phyloP scores from a whole-genome alignment of 192 early-diverging fungal species.

The Umbelopsis vinacea region DNA sequence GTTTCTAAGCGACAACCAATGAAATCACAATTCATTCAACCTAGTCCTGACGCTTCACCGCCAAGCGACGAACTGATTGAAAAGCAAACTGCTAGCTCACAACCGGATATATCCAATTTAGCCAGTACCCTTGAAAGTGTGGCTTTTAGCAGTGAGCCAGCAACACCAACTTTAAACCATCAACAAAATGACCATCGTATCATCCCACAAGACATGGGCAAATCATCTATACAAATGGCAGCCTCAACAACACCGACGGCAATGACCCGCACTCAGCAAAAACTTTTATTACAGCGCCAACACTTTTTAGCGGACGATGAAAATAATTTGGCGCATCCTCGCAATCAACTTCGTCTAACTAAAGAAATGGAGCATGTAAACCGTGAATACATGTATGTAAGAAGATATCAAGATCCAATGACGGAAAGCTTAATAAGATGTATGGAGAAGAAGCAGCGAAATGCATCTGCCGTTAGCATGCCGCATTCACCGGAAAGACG shows the following conservation, averaged over 20 bases:
- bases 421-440: constrained; percentile 42
- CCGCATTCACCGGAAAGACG: not conserved
- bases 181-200: not conserved
- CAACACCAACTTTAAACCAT: not conserved
- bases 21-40: constrained; percentile 9
- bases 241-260: constrained; percentile 15
- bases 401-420: constrained; percentile 47
- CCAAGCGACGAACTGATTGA: not conserved
- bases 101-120: not conserved
- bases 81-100: not conserved
- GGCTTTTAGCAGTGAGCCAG: not conserved
- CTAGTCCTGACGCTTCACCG: not conserved
- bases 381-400: constrained; percentile 41
- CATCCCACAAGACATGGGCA: not conserved
- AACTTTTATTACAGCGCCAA: constrained; percentile 46
- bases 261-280: constrained; percentile 52
- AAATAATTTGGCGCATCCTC: constrained; percentile 44
- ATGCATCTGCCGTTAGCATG: not conserved
- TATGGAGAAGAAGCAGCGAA: constrained; percentile 11
- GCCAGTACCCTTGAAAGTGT: not conserved
- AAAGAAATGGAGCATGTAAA: constrained; percentile 45
- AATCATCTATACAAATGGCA: constrained; percentile 2
- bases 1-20: not conserved
- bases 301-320: constrained; percentile 48
- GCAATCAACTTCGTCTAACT: constrained; percentile 42